phyloP scores from a whole-genome alignment of 345 rosid species.

The Alliaria petiolata region DNA sequence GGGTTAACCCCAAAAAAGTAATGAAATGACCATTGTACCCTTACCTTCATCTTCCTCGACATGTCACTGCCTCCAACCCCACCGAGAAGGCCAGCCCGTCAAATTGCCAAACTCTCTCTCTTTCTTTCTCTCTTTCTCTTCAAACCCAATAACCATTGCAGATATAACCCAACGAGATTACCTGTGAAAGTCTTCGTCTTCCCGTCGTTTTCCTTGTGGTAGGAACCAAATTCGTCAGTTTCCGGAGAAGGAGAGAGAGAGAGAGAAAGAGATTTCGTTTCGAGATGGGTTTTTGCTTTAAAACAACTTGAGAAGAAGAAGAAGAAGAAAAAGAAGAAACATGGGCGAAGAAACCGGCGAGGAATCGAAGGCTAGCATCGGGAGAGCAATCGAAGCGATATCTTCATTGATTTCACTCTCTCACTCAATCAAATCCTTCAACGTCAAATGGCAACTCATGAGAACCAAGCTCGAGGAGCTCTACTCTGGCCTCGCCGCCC shows the following conservation, averaged over 20 bases:
- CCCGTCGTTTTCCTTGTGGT: constrained; percentile 3
- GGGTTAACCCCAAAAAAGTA: neutral
- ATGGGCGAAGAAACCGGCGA: constrained; percentile 30
- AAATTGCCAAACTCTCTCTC: constrained; percentile 20
- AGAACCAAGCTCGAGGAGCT: constrained; percentile 71
- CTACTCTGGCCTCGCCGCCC: constrained; percentile 50
- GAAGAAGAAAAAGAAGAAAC: neutral
- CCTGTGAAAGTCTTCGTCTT: constrained; percentile 28
- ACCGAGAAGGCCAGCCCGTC: constrained; percentile 23
- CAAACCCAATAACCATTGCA: constrained; percentile 10
- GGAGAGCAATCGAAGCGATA: constrained; percentile 47
- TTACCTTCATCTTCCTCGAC: constrained; percentile 27
- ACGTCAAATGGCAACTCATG: constrained; percentile 78
- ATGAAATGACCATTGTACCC: constrained; percentile 18
- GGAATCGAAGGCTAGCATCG: constrained; percentile 29
- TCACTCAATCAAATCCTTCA: constrained; percentile 61
- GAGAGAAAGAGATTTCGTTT: neutral
- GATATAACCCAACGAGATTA: constrained; percentile 17
- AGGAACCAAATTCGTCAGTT: constrained; percentile 8
- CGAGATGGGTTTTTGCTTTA: constrained; percentile 38
- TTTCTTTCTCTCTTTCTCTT: constrained; percentile 9
- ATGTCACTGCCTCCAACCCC: constrained; percentile 35
- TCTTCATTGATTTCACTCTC: constrained; percentile 69
- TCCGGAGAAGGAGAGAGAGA: neutral
- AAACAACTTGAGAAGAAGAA: constrained; percentile 20